Evolutionary conservation across 2,329 filamentous ascomycete genomes (phyloP).

Genomic region (Colletotrichum tropicicola): DNA sequence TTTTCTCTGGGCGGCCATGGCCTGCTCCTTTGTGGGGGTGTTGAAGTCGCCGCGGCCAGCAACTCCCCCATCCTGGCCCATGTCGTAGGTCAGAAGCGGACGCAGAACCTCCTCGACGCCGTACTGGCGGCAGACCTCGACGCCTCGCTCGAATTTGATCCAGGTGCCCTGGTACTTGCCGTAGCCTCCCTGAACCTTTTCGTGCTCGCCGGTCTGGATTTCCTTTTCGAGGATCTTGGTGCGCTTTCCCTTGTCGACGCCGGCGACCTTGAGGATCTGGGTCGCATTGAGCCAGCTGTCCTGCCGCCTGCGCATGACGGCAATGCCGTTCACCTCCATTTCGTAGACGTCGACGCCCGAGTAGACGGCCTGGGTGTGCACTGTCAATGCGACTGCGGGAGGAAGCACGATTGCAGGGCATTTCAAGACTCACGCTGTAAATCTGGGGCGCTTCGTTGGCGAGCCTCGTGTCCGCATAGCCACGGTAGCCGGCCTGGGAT

Average conservation of each 20-base stretch:
- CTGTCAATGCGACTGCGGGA: conserved; percentile 2
- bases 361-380: conserved; percentile 75
- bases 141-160: conserved; percentile 92
- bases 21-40: conserved; percentile 97
- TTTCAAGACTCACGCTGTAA: conserved; percentile 62
- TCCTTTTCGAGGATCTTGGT: conserved; percentile 99
- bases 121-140: conserved; percentile 88
- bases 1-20: conserved; percentile 95
- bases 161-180: conserved; percentile 99
- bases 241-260: conserved; percentile 96
- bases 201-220: conserved; percentile 93
- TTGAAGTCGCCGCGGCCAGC: conserved; percentile 82
- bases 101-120: conserved; percentile 80
- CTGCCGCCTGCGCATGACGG: conserved; percentile 93
- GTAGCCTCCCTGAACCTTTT: conserved; percentile 98
- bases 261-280: conserved; percentile 96
- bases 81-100: conserved; percentile 82
- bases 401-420: neutral
- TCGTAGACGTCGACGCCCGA: conserved; percentile 97
- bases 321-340: conserved; percentile 94
- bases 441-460: conserved; percentile 62
- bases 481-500: conserved; percentile 54
- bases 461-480: conserved; percentile 45
- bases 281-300: conserved; percentile 99
- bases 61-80: conserved; percentile 77